phyloP scores from a whole-genome alignment of 2,329 filamentous ascomycete species.

The Camillea tinctor region DNA sequence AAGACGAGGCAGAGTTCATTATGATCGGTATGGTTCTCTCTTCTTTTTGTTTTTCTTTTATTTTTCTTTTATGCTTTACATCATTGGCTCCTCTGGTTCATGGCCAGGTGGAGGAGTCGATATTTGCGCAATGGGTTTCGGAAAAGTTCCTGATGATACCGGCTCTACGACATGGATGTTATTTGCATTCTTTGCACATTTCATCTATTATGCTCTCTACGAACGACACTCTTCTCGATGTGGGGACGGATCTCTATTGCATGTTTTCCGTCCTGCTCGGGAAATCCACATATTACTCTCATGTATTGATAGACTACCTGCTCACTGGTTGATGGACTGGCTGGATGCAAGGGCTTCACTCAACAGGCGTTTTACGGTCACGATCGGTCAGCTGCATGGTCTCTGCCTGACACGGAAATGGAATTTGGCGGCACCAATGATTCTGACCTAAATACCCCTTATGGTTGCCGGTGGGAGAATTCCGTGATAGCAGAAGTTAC shows the following conservation, averaged over 20 bases:
- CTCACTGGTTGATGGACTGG: slow-evolving; percentile 27
- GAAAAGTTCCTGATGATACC: slow-evolving; percentile 34
- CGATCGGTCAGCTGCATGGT: slow-evolving; percentile 30
- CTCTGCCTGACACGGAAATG: slow-evolving; percentile 32
- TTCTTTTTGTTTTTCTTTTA: slow-evolving; percentile 4
- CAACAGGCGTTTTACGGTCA: slow-evolving; percentile 36
- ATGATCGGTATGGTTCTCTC: slow-evolving; percentile 12
- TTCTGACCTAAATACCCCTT: slow-evolving; percentile 34
- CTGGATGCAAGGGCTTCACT: slow-evolving; percentile 30
- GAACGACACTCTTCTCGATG: slow-evolving; percentile 15
- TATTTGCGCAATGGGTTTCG: slow-evolving; percentile 29
- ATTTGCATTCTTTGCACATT: slow-evolving; percentile 28
- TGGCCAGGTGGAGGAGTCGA: slow-evolving; percentile 14
- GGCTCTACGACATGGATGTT: slow-evolving; percentile 26
- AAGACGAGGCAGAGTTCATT: neutral
- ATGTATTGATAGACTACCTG: slow-evolving; percentile 37
- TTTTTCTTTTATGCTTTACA: slow-evolving; percentile 8
- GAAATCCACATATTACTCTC: slow-evolving; percentile 26
- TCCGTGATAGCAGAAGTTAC: slow-evolving; percentile 29
- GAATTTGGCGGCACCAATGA: slow-evolving; percentile 36
- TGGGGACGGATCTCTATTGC: slow-evolving; percentile 19
- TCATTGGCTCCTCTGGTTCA: slow-evolving; percentile 15
- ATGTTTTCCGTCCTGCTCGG: slow-evolving; percentile 20
- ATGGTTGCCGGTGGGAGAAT: slow-evolving; percentile 32
- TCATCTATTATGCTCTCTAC: slow-evolving; percentile 22